A percentile compares a stretch with the other conserved stretches of the same genome.
phyloP scores from a whole-genome alignment of 768 basidiomycete genomes.

The Leccinum broughii region DNA sequence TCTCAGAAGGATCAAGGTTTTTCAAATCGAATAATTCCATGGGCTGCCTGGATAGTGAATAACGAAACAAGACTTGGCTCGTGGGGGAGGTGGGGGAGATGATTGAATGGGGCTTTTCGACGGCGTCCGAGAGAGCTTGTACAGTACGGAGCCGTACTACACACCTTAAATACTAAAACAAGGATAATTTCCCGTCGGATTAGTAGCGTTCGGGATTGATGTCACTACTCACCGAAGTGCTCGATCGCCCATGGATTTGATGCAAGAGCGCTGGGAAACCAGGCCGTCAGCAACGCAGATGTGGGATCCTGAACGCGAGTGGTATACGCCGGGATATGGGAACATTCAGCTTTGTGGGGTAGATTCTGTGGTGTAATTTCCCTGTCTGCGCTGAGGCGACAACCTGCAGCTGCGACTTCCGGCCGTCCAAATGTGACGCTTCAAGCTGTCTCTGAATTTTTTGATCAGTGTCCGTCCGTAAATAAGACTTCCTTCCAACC shows the following conservation, averaged over 20 bases:
- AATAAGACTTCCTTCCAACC: neutral
- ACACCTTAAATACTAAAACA: neutral
- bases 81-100: neutral
- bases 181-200: neutral
- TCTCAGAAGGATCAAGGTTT: neutral
- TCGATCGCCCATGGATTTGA: neutral
- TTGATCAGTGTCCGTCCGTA: neutral
- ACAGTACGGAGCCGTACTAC: neutral
- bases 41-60: neutral
- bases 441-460: neutral
- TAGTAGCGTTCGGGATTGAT: neutral
- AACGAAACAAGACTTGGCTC: neutral
- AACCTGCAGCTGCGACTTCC: neutral
- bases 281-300: neutral
- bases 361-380: neutral
- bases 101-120: neutral
- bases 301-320: neutral
- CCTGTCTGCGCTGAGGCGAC: neutral
- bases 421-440: neutral
- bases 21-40: neutral
- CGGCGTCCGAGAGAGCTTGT: neutral
- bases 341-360: neutral
- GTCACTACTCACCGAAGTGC: neutral
- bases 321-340: neutral
- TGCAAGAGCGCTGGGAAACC: neutral